Base-by-base conservation (phyloP, 1,284 basidiomycete genomes). In the Leccinum angustisporum region DNA sequence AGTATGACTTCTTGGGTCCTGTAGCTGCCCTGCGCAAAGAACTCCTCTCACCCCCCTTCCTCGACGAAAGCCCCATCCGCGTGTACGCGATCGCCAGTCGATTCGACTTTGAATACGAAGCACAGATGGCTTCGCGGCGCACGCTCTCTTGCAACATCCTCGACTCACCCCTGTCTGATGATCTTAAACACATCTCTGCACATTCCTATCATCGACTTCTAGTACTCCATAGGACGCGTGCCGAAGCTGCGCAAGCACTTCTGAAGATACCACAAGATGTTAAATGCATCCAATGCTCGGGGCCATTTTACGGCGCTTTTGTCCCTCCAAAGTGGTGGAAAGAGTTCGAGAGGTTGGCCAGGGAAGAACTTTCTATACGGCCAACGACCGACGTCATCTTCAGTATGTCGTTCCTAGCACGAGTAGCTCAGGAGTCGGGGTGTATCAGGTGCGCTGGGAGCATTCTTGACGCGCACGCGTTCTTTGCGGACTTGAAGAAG, bases 31-130 rank as follows among this genome's bases (percentile, higher is more conserved):
- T 91, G 9, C 82, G 86, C 61, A 76, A 72, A 54, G 70, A 80
- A 25, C 81, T 91, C 54, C 67, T 86, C 30, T 78, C 81, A 0
- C 79, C 81, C 1, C 71, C 69, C 10, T 87, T 86, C 69, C 71
- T 86, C 21, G 65, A 76, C 50, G 66, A 72, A 21, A 76, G 76
- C 21, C 84, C 90, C 4, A 76, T 80, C 21, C 83, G 87, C 14
- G 86, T 88, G 11, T 91, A 87, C 67, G 87, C 89, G 27, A 84
- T 90, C 54, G 87, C 89, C 3, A 84, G 82, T 63, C 83, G 85
- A 7, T 86, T 83, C 64, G 85, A 86, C 21, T 73, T 90, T 18
- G 83, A 86, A 58, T 79, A 82, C 27, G 85, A 86, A 68, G 79
- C 81, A 21, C 77, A 77, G 54, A 68, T 81, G 36, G 83, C 84